Evolutionary conservation across 805 yeast genomes (phyloP).

Genomic region (Starmerella stigmatis): DNA sequence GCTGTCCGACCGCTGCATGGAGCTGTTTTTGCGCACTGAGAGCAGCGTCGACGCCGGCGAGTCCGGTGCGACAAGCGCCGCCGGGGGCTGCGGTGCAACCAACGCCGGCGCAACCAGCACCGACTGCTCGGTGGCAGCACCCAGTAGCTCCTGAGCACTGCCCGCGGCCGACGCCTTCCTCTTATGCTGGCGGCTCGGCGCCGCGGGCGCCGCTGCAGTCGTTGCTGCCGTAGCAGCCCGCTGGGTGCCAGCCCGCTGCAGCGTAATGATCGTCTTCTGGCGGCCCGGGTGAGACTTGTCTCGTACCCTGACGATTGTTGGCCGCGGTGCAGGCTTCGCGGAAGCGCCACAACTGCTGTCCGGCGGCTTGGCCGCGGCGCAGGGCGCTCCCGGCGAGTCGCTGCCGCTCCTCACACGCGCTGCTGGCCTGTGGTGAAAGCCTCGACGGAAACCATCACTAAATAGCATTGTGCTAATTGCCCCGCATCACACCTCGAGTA

Average conservation of each 20-base stretch:
- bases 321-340: neutral
- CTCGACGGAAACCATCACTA: neutral
- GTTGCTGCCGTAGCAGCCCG: neutral
- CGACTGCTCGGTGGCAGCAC: no score
- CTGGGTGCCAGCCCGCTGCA: no score
- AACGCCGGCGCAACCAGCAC: no score
- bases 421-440: neutral
- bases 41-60: conserved; percentile 12
- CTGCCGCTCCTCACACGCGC: neutral
- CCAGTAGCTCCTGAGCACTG: no score
- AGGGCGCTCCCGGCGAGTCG: neutral
- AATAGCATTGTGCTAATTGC: neutral
- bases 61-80: neutral
- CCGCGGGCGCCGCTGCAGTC: neutral
- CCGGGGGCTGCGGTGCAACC: no score
- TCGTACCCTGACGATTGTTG: neutral
- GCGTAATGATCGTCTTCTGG: neutral
- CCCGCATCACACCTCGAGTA: neutral
- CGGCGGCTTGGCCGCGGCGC: neutral
- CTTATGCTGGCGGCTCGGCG: neutral
- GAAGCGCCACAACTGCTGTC: neutral
- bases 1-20: neutral
- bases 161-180: no score
- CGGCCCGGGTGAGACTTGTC: neutral
- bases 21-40: neutral